Percentiles rank a stretch among this genome's conserved stretches.
Conservation (phyloP, 257 asterid genomes). For the Leptodermis oblonga region DNA sequence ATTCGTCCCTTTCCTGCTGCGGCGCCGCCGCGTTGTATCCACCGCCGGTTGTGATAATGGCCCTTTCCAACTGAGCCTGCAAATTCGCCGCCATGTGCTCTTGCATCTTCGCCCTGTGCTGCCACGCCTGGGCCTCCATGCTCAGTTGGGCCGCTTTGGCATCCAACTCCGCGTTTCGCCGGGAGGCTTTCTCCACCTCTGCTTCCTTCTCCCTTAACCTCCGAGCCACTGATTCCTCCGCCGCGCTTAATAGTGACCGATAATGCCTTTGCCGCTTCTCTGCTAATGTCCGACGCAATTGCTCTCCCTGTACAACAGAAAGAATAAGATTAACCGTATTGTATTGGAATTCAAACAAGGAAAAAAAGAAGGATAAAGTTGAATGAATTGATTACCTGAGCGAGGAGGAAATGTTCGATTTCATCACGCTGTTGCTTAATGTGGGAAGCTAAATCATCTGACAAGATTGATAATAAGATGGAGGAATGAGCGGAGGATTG, state of each 20-base stretch:
- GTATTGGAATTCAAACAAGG: background rate
- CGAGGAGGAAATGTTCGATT: conserved; percentile 31
- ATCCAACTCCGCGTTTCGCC: conserved; percentile 37
- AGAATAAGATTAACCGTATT: background rate
- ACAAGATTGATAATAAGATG: conserved; percentile 20
- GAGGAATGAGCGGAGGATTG: conserved; percentile 38
- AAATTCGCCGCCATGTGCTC: conserved; percentile 39
- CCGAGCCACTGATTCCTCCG: conserved; percentile 33
- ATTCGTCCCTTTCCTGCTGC: conserved; percentile 24
- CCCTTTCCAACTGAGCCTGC: conserved; percentile 41
- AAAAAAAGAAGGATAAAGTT: background rate
- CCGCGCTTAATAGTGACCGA: conserved; percentile 27
- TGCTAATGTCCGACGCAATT: conserved; percentile 29
- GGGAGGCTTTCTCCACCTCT: conserved; percentile 33
- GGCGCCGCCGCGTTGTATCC: conserved; percentile 12
- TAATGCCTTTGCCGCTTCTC: conserved; percentile 36
- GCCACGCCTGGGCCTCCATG: conserved; percentile 44
- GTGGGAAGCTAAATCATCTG: conserved; percentile 30
- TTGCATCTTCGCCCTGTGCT: conserved; percentile 33
- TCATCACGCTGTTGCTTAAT: conserved; percentile 38
- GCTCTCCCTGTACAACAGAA: conserved; percentile 25
- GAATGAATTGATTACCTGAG: conserved; percentile 19
- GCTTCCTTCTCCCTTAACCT: conserved; percentile 37
- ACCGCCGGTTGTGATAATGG: conserved; percentile 21
- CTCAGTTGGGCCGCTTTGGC: conserved; percentile 34